A percentile compares a stretch with the other conserved stretches of the same genome.
Conservation (phyloP, 139 green algal genomes). For the Chlamydomonas eustigma region DNA sequence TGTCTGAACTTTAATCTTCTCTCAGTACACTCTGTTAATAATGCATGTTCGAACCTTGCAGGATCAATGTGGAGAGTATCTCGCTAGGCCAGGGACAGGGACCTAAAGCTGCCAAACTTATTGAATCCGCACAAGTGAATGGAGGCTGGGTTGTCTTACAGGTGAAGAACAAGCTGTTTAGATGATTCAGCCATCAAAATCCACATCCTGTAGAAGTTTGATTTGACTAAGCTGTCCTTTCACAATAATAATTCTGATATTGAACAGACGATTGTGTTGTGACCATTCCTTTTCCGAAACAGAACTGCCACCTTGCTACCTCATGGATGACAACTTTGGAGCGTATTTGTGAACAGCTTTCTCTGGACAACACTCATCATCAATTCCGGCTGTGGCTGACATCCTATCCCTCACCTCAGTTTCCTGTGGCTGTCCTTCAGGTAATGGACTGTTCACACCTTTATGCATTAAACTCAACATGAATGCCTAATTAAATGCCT, state of each 20-base stretch:
- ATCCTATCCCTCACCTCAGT: slow-evolving; percentile 57
- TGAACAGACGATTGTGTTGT: no score
- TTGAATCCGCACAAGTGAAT: slow-evolving; percentile 40
- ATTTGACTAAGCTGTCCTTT: no score
- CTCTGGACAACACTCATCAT: not conserved
- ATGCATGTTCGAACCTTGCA: no score
- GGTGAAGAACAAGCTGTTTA: slow-evolving; percentile 7
- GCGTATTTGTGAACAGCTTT: slow-evolving; percentile 58
- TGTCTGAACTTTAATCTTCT: no score
- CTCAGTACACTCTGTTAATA: no score
- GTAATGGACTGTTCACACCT: slow-evolving; percentile 6
- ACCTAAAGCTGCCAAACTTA: slow-evolving; percentile 66
- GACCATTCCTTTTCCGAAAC: slow-evolving; percentile 24
- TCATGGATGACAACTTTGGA: slow-evolving; percentile 68
- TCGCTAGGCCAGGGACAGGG: slow-evolving; percentile 76
- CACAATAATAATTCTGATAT: no score
- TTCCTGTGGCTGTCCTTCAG: slow-evolving; percentile 64
- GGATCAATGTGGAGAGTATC: slow-evolving; percentile 53
- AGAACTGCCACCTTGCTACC: slow-evolving; percentile 67
- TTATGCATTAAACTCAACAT: slow-evolving; percentile 11
- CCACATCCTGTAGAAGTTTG: no score
- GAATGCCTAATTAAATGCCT: no score
- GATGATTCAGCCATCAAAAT: no score
- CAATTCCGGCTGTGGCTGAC: slow-evolving; percentile 46
- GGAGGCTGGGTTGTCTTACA: slow-evolving; percentile 73